Evolutionary conservation across 805 yeast genomes (phyloP).

Genomic region (Ogataea wickerhamii): DNA sequence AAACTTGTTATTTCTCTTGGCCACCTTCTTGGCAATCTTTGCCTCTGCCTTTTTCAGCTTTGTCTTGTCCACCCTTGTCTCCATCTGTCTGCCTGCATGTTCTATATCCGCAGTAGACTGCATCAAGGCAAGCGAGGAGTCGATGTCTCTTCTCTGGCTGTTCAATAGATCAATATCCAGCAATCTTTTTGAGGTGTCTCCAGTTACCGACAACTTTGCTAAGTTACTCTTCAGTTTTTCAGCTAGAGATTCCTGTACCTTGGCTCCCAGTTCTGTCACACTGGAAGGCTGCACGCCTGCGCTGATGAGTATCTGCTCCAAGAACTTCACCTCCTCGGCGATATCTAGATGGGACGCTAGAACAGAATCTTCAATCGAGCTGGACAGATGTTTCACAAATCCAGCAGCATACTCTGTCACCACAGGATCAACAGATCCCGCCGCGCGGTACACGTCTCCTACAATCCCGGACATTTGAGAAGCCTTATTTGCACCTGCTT

Average conservation of each 20-base stretch:
- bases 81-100: conserved; percentile 87
- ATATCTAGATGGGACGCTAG: conserved; percentile 68
- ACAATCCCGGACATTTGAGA: conserved; percentile 38
- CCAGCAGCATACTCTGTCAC: conserved; percentile 91
- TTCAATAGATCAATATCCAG: conserved; percentile 72
- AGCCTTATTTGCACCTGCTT: too few relatives aligned
- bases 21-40: conserved; percentile 95
- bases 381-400: conserved; percentile 78
- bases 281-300: conserved; percentile 76
- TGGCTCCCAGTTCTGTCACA: conserved; percentile 45
- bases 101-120: conserved; percentile 84
- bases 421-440: conserved; percentile 78
- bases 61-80: conserved; percentile 92
- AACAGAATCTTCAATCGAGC: conserved; percentile 77
- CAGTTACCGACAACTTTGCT: conserved; percentile 72
- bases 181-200: conserved; percentile 85
- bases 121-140: conserved; percentile 69
- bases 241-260: conserved; percentile 45
- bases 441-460: conserved; percentile 76
- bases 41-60: conserved; percentile 96
- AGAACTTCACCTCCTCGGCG: conserved; percentile 61
- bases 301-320: conserved; percentile 59
- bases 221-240: conserved; percentile 60
- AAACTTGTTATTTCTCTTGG: conserved; percentile 76
- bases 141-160: conserved; percentile 67